Percentiles rank a stretch among this genome's conserved stretches.
Evolutionary conservation across 768 basidiomycete species (phyloP).

Genomic region (Flagelloscypha sp.): DNA sequence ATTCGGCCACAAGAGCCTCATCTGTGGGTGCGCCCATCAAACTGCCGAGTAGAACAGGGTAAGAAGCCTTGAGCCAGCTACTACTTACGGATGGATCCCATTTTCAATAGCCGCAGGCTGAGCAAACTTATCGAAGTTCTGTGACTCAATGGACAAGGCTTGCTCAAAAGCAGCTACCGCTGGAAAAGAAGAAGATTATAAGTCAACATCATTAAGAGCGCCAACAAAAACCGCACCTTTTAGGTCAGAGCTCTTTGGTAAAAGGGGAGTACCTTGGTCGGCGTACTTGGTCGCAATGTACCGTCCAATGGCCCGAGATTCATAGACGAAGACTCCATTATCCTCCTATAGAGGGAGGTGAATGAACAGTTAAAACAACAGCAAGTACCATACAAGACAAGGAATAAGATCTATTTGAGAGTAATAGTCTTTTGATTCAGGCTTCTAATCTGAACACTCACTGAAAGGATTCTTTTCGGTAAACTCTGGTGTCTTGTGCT

Average conservation of each 20-base stretch:
- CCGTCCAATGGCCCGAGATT: constrained; percentile 42
- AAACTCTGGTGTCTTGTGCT: constrained; percentile 32
- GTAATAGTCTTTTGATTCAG: constrained; percentile 31
- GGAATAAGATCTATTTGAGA: background rate
- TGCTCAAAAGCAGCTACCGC: constrained; percentile 30
- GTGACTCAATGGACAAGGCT: constrained; percentile 31
- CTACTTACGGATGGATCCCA: constrained; percentile 41
- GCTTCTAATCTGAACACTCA: too few species aligned
- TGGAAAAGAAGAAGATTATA: too few species aligned
- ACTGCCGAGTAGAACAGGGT: constrained; percentile 26
- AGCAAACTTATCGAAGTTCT: constrained; percentile 38
- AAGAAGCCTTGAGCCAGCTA: too few species aligned
- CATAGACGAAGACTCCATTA: constrained; percentile 53
- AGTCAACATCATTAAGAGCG: too few species aligned
- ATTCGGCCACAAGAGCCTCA: constrained; percentile 17
- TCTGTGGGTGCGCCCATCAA: constrained; percentile 12
- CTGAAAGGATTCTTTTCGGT: constrained; percentile 44
- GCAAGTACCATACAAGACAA: background rate
- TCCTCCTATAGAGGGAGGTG: constrained; percentile 44
- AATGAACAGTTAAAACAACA: too few species aligned
- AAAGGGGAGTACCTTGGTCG: constrained; percentile 29
- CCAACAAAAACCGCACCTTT: too few species aligned
- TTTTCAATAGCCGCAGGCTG: constrained; percentile 30
- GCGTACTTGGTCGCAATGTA: constrained; percentile 44
- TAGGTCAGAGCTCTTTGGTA: constrained; percentile 24